Conservation (phyloP, 2,329 filamentous ascomycete species). For the Pyrenophora teres region DNA sequence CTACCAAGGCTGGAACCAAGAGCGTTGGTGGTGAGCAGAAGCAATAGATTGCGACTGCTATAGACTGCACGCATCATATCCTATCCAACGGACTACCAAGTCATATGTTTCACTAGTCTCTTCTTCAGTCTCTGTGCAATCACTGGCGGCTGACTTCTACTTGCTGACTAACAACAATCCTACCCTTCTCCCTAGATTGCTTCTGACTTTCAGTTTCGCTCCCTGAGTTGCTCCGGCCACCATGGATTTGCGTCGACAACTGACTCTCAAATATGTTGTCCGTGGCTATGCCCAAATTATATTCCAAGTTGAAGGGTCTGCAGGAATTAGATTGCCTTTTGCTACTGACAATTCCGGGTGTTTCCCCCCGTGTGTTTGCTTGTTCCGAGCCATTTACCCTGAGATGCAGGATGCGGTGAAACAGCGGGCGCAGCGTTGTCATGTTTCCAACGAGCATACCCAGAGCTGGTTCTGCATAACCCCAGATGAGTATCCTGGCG, state of each 20-base stretch:
- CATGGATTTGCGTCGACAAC: slow-evolving; percentile 2
- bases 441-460: slow-evolving; percentile 44
- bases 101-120: no score
- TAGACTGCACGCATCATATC: background rate
- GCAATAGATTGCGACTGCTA: background rate
- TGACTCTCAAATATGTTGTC: background rate
- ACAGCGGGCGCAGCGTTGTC: slow-evolving; percentile 42
- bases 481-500: slow-evolving; percentile 45
- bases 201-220: slow-evolving; percentile 22
- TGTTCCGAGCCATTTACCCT: slow-evolving; percentile 12
- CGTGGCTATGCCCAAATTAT: slow-evolving; percentile 8
- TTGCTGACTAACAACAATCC: slow-evolving; percentile 5
- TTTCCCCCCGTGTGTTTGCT: background rate
- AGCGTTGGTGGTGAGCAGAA: slow-evolving; percentile 20
- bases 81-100: no score
- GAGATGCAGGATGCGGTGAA: slow-evolving; percentile 30
- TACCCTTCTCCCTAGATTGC: slow-evolving; percentile 6
- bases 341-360: slow-evolving; percentile 1
- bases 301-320: slow-evolving; percentile 10
- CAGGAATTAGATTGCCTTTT: slow-evolving; percentile 8
- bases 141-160: background rate
- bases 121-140: background rate
- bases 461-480: slow-evolving; percentile 45
- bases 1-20: slow-evolving; percentile 33
- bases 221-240: slow-evolving; percentile 8